Conservation (phyloP, 129 eudicot genomes). For the Arctium lappa region DNA sequence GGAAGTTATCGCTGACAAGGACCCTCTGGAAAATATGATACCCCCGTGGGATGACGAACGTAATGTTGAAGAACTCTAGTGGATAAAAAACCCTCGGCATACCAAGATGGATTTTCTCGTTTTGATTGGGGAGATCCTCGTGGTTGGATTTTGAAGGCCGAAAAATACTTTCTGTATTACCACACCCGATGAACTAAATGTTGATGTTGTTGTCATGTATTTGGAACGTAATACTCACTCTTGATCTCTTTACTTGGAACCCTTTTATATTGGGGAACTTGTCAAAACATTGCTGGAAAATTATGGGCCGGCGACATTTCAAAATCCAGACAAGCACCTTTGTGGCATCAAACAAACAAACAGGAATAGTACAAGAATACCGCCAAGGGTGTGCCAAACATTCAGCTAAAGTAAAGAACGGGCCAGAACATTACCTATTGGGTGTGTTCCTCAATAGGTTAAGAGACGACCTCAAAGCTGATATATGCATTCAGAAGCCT, state of each 20-base stretch:
- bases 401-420: background rate
- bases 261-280: conserved; percentile 3
- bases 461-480: background rate
- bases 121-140: background rate
- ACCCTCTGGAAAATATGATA: too few relatives aligned
- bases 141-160: conserved; percentile 6
- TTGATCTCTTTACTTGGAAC: background rate
- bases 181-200: conserved; percentile 7
- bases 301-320: background rate
- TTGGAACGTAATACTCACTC: background rate
- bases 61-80: too few relatives aligned
- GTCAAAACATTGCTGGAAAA: background rate
- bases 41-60: too few relatives aligned
- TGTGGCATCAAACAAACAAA: background rate
- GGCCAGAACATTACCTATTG: background rate
- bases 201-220: conserved; percentile 3
- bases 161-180: conserved; percentile 1
- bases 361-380: background rate
- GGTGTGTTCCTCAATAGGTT: background rate
- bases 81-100: too few relatives aligned
- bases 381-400: background rate
- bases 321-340: background rate
- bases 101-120: background rate
- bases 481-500: background rate
- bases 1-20: too few relatives aligned